These are phyloP conservation scores for Punctularia strigosozonata DNA, from an alignment of 768 basidiomycete genomes.

Conservation along the genomic window DNA sequence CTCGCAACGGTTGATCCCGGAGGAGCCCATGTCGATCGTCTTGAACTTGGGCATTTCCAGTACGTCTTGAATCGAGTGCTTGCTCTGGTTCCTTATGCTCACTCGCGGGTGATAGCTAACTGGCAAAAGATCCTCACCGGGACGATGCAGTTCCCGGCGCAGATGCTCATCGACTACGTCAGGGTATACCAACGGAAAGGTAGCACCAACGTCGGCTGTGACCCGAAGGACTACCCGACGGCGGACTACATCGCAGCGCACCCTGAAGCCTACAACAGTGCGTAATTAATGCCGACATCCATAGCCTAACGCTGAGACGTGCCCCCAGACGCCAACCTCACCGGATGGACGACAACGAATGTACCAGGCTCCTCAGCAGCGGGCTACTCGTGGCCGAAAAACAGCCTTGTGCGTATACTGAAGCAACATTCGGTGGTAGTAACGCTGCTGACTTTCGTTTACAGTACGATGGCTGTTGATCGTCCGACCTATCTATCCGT, in stretches of 20 bases:
- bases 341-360: slow-evolving; percentile 17
- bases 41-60: slow-evolving; percentile 55
- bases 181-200: slow-evolving; percentile 67
- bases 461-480: slow-evolving; percentile 1
- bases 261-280: slow-evolving; percentile 45
- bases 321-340: slow-evolving; percentile 18
- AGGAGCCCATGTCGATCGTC: slow-evolving; percentile 46
- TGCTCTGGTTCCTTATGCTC: background rate
- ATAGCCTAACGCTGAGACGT: background rate
- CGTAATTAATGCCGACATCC: slow-evolving; percentile 15
- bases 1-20: slow-evolving; percentile 44
- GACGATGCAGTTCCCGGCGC: slow-evolving; percentile 57
- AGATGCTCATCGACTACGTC: slow-evolving; percentile 68
- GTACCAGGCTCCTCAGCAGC: slow-evolving; percentile 11
- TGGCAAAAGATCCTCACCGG: slow-evolving; percentile 52
- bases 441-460: background rate
- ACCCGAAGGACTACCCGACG: slow-evolving; percentile 56
- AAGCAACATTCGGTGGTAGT: background rate
- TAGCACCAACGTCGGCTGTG: slow-evolving; percentile 49
- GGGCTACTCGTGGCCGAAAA: slow-evolving; percentile 21
- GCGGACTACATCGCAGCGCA: slow-evolving; percentile 47
- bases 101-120: slow-evolving; percentile 25
- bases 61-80: slow-evolving; percentile 10
- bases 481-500: no score
- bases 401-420: slow-evolving; percentile 2